Percentiles rank a stretch among this genome's conserved stretches.
phyloP scores from a whole-genome alignment of 257 asterid species.

The Verbena officinalis region DNA sequence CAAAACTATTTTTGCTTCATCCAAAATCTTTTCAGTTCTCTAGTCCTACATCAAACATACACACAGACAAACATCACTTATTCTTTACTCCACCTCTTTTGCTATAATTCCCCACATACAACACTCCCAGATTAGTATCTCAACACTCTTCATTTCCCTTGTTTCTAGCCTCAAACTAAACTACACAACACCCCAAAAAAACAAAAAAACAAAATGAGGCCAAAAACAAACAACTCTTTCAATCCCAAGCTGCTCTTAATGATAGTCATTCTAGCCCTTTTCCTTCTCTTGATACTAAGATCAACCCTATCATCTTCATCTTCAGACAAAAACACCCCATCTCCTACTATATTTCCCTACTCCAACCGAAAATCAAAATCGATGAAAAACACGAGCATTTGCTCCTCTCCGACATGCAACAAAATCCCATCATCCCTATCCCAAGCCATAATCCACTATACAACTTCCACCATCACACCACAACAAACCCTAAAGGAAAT shows the following conservation, averaged over 20 bases:
- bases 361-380: conserved; percentile 24
- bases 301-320: conserved; percentile 36
- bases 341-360: conserved; percentile 13
- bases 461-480: conserved; percentile 77
- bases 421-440: conserved; percentile 69
- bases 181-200: not conserved
- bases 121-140: not conserved
- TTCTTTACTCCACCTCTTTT: conserved; percentile 18
- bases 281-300: conserved; percentile 49
- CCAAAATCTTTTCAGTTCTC: conserved; percentile 48
- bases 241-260: conserved; percentile 51
- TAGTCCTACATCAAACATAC: conserved; percentile 34
- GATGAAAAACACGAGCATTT: not conserved
- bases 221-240: conserved; percentile 47
- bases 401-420: conserved; percentile 45
- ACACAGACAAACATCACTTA: conserved; percentile 36
- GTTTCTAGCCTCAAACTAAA: not conserved
- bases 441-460: conserved; percentile 68
- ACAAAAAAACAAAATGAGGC: conserved; percentile 49
- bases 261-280: conserved; percentile 24
- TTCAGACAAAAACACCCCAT: conserved; percentile 26
- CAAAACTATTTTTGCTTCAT: conserved; percentile 75
- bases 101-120: not conserved
- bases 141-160: not conserved
- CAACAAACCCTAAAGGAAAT: conserved; percentile 85